Base-by-base conservation (phyloP, 2,329 filamentous ascomycete genomes). In the Aspergillus cejpii region DNA sequence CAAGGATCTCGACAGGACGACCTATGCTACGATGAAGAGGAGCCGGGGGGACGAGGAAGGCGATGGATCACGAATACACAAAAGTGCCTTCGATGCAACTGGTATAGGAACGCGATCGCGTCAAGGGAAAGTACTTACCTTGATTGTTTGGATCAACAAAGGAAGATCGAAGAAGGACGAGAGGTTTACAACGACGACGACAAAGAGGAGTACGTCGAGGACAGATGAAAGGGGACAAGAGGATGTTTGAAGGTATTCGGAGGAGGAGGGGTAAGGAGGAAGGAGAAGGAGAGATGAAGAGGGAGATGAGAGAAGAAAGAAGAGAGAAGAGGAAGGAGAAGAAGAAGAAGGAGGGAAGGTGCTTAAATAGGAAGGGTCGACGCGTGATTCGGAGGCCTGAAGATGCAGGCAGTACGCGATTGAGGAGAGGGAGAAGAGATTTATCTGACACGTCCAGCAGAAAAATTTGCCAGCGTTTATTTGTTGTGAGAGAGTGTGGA, bases 321-420 rank as follows among this genome's bases (percentile, higher is more conserved):
- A 37, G 14, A 41, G 37, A 17, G 34, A 8, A 24, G 14, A 40
- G 21, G 8, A 24, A 8, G 23, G 8, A 24, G 19, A 21, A n/a
- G 19, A 17, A 15, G 23, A 11, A 28, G 11, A 21, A 19, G 37
- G 20, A 17, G 37, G 26, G 44, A 41, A 38, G 38, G 33, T 11
- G 28, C 29, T 37, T 36, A 45, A 37, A 37, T 28, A 37, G 43
- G 48, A 27, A 34, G 41, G 39, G 33, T 49, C 34, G 40, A 48
- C 28, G 14, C 14, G 28, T 15, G 28, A 31, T 15, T 8, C 28
- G 28, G 15, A 14, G 14, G n/a, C 28, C 29, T 19, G 31, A 15
- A 17, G 11, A 11, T 19, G 10, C 7, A 19, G 31, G 4, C 15
- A 31, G n/a, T 31, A 15, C 14, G 28, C n/a, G 28, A 15, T 1